Evolutionary conservation across 371 early-diverging fungal genomes (phyloP).

Genomic region (Rhizopus arrhizus): DNA sequence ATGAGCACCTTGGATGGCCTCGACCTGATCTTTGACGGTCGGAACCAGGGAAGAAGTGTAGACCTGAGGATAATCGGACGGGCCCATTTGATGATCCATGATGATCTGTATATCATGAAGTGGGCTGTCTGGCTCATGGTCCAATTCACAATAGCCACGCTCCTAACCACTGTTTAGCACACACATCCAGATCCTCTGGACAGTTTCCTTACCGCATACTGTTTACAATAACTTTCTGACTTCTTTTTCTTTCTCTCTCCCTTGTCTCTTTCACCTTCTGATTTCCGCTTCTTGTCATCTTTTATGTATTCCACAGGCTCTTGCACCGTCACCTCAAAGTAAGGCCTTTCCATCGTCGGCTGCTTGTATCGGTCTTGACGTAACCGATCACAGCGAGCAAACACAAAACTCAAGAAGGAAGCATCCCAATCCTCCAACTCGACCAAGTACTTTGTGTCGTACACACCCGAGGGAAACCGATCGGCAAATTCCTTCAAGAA

Average conservation of each 20-base stretch:
- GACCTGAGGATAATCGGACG: slow-evolving; percentile 2
- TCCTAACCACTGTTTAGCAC: not conserved
- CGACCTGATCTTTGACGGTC: not conserved
- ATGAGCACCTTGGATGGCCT: slow-evolving; percentile 51
- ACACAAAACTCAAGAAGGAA: slow-evolving; percentile 79
- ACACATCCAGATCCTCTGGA: not conserved
- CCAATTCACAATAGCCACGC: slow-evolving; percentile 14
- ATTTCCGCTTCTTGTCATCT: not conserved
- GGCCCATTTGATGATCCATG: slow-evolving; percentile 17
- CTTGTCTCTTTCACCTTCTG: slow-evolving; percentile 7
- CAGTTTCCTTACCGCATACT: slow-evolving; percentile 65
- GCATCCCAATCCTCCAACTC: slow-evolving; percentile 22
- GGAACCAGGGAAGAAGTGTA: slow-evolving; percentile 3
- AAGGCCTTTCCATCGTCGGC: slow-evolving; percentile 1
- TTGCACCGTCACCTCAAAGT: slow-evolving; percentile 17
- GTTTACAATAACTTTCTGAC: slow-evolving; percentile 52
- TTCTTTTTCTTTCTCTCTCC: slow-evolving; percentile 22
- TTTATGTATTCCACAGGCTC: not conserved
- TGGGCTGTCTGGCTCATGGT: not conserved
- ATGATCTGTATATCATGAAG: slow-evolving; percentile 14
- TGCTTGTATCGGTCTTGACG: slow-evolving; percentile 2
- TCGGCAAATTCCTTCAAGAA: slow-evolving; percentile 75
- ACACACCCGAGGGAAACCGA: slow-evolving; percentile 83
- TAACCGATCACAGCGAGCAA: slow-evolving; percentile 63
- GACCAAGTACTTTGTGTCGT: slow-evolving; percentile 88